phyloP scores from a whole-genome alignment of 2,329 filamentous ascomycete genomes.

The Domatiomyces catenatus region DNA sequence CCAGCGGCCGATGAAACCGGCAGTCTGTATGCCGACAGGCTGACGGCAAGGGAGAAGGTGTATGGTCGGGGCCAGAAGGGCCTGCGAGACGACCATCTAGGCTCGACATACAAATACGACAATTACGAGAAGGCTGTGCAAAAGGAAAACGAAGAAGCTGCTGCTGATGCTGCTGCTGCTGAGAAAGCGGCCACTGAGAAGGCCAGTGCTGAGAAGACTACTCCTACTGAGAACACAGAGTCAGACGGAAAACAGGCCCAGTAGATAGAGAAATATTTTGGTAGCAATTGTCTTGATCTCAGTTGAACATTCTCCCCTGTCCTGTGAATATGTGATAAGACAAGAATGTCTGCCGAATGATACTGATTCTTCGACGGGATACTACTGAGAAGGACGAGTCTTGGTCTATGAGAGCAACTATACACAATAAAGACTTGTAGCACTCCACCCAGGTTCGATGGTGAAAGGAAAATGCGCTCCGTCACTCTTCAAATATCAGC shows the following conservation, averaged over 20 bases:
- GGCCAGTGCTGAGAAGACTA: neutral
- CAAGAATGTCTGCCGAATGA: no score
- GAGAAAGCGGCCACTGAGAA: neutral
- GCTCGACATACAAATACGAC: conserved; percentile 46
- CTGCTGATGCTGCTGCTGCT: neutral
- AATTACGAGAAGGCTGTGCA: conserved; percentile 41
- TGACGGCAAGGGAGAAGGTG: conserved; percentile 45
- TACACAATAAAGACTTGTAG: no score
- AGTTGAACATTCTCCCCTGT: no score
- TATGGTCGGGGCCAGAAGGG: conserved; percentile 45
- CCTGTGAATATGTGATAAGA: no score
- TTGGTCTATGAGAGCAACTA: no score
- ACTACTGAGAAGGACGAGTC: no score
- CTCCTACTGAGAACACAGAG: neutral
- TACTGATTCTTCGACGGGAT: no score
- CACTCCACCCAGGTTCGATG: no score
- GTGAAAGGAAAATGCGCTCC: no score
- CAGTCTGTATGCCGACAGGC: conserved; percentile 20
- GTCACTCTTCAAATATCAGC: neutral
- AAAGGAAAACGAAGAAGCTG: conserved; percentile 17
- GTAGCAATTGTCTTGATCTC: no score
- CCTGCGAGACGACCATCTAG: conserved; percentile 43
- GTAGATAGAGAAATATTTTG: no score
- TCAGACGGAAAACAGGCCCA: neutral
- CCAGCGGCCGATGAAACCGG: conserved; percentile 1